Percentiles rank a stretch among this genome's conserved stretches.
These are phyloP conservation scores for Candida vartiovaarae DNA, from an alignment of 805 yeast genomes.

Conservation along the genomic window DNA sequence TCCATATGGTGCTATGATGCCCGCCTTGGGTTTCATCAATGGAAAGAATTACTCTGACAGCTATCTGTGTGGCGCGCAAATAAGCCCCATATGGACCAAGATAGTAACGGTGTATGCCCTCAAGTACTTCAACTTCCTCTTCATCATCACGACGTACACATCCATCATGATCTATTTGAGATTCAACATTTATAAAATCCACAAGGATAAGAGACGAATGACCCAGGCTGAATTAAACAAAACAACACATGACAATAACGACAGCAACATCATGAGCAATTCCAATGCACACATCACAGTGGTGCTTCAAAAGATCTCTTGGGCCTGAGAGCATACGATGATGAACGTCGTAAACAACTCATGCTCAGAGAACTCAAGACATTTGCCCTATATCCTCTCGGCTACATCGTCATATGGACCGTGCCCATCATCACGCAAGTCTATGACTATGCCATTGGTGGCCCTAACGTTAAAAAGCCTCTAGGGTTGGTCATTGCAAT, in stretches of 20 bases:
- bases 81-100: constrained; percentile 15
- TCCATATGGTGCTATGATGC: background rate
- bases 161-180: constrained; percentile 13
- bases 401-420: constrained; percentile 17
- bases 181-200: constrained; percentile 7
- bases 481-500: constrained; percentile 24
- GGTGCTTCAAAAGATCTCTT: constrained; percentile 16
- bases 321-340: constrained; percentile 8
- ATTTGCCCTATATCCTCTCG: constrained; percentile 18
- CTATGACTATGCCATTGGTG: constrained; percentile 3
- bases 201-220: constrained; percentile 7
- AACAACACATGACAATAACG: too few species aligned
- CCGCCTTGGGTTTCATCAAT: constrained; percentile 13
- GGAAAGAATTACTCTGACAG: constrained; percentile 7
- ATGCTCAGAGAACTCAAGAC: constrained; percentile 17
- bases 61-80: constrained; percentile 14
- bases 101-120: constrained; percentile 14
- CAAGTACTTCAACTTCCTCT: constrained; percentile 12
- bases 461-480: constrained; percentile 1
- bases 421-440: constrained; percentile 13
- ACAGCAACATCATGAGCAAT: background rate
- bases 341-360: constrained; percentile 4
- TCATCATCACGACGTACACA: constrained; percentile 13
- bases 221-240: background rate
- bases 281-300: background rate